Percentiles rank a stretch among this genome's conserved stretches.
phyloP scores from a whole-genome alignment of 2,329 filamentous ascomycete species.

The Rachicladosporium sp. region DNA sequence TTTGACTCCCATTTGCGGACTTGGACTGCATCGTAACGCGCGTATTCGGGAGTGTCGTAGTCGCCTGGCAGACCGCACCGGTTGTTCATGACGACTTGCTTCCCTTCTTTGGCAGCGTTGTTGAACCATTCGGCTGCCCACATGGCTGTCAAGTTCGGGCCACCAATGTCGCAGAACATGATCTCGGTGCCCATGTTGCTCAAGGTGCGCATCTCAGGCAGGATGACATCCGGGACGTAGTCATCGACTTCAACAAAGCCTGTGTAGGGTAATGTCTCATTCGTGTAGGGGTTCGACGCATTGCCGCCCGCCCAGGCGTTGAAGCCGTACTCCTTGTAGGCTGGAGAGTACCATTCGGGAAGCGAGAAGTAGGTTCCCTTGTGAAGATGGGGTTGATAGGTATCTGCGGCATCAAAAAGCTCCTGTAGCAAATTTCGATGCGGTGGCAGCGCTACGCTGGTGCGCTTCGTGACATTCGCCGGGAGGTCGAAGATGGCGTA shows the following conservation, averaged over 20 bases:
- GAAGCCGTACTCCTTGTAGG: constrained; percentile 31
- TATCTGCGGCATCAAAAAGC: constrained; percentile 31
- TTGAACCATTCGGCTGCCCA: constrained; percentile 36
- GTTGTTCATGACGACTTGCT: constrained; percentile 44
- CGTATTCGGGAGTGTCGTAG: constrained; percentile 51
- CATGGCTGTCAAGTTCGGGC: constrained; percentile 30
- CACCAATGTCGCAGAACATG: constrained; percentile 38
- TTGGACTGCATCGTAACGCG: constrained; percentile 37
- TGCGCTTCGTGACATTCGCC: constrained; percentile 28
- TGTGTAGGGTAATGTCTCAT: constrained; percentile 30
- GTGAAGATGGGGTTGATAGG: constrained; percentile 32
- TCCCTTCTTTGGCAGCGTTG: constrained; percentile 24
- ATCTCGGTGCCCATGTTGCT: constrained; percentile 33
- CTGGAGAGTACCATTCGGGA: constrained; percentile 37
- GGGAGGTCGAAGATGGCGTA: constrained; percentile 35
- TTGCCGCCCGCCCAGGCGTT: constrained; percentile 27
- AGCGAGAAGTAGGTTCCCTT: constrained; percentile 34
- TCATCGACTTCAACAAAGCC: constrained; percentile 32
- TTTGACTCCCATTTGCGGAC: constrained; percentile 48
- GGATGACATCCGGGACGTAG: constrained; percentile 30
- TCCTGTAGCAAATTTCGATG: constrained; percentile 31
- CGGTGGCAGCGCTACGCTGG: constrained; percentile 27
- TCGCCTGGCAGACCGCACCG: constrained; percentile 45
- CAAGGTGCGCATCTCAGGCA: constrained; percentile 34
- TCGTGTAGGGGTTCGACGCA: constrained; percentile 34